phyloP scores from a whole-genome alignment of 805 yeast genomes.

The Spathaspora hagerdaliae region DNA sequence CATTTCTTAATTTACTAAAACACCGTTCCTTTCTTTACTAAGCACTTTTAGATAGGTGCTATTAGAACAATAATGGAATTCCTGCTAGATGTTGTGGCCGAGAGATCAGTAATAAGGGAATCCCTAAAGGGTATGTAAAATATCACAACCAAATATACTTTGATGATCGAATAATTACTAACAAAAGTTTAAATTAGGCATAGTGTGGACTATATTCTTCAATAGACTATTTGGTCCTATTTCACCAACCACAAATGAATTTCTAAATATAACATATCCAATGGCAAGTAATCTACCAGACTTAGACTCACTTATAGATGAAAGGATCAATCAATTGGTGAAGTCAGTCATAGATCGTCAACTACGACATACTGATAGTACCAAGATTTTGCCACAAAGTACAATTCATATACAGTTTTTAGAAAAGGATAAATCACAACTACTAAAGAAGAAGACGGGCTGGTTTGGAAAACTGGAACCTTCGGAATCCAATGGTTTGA shows the following conservation, averaged over 20 bases:
- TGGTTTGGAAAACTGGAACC: conserved; percentile 44
- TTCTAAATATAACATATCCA: conserved; percentile 58
- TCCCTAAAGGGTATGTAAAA: conserved; percentile 46
- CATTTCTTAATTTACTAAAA: too few relatives aligned
- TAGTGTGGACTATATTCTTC: conserved; percentile 66
- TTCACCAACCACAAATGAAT: conserved; percentile 51
- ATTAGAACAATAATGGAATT: conserved; percentile 35
- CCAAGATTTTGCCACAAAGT: conserved; percentile 14
- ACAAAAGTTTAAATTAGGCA: conserved; percentile 31
- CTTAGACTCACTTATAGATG: conserved; percentile 44
- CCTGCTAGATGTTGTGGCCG: conserved; percentile 45
- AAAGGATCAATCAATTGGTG: conserved; percentile 27
- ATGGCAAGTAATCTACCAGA: conserved; percentile 43
- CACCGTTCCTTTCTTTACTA: too few relatives aligned
- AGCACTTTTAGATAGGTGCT: too few relatives aligned
- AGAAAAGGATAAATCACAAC: conserved; percentile 18
- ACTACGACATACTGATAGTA: conserved; percentile 14
- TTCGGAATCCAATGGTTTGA: conserved; percentile 2
- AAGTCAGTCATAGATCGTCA: conserved; percentile 9
- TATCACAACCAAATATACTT: not conserved
- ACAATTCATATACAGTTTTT: conserved; percentile 35
- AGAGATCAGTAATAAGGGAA: conserved; percentile 51
- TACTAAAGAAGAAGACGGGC: conserved; percentile 39
- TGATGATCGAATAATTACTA: conserved; percentile 5
- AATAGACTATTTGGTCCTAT: conserved; percentile 65